Conservation (phyloP, 1,284 basidiomycete genomes). For the Papiliotrema nemorosa region DNA sequence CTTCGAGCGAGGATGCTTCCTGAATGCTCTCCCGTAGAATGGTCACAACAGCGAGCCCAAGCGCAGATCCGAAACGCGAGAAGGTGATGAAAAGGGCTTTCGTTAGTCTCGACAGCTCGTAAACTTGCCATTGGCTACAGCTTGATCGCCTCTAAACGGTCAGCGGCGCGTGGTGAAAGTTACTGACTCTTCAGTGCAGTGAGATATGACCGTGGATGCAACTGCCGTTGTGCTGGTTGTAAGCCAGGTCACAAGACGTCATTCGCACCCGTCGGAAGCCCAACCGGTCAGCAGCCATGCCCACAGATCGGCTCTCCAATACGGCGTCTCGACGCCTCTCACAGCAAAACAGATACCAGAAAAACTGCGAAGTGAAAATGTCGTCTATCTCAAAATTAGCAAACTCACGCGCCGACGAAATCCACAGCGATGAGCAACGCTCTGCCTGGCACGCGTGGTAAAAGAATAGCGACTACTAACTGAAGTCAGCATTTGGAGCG, state of each 20-base stretch:
- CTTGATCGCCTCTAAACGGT: constrained; percentile 11
- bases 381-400: not conserved
- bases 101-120: not conserved
- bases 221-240: not conserved
- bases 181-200: constrained; percentile 4
- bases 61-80: constrained; percentile 5
- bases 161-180: not conserved
- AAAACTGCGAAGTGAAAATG: not conserved
- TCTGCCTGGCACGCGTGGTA: constrained; percentile 5
- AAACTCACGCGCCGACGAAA: not conserved
- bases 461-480: constrained; percentile 2
- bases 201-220: constrained; percentile 3
- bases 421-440: constrained; percentile 4
- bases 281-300: constrained; percentile 4
- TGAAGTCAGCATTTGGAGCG: not conserved
- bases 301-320: constrained; percentile 11
- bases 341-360: constrained; percentile 8
- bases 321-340: not conserved
- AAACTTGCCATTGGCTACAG: constrained; percentile 9
- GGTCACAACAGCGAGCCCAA: constrained; percentile 8
- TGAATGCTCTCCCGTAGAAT: constrained; percentile 7
- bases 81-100: constrained; percentile 9
- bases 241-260: not conserved
- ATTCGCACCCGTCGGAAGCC: constrained; percentile 5
- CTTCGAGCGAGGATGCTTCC: not conserved